phyloP scores from a whole-genome alignment of 306 rosid genomes.

The Cucumis cinereus region DNA sequence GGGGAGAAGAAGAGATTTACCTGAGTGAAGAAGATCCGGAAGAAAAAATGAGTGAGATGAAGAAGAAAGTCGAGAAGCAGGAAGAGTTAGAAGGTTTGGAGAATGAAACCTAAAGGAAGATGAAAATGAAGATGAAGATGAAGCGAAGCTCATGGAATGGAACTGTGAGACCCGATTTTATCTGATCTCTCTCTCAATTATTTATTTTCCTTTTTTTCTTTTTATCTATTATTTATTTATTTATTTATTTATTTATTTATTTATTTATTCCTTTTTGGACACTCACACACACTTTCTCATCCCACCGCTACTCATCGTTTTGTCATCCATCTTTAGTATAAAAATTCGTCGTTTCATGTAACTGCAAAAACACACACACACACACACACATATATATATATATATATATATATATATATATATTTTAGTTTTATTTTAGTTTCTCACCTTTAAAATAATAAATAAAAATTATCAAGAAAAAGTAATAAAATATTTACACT shows the following conservation, averaged over 20 bases:
- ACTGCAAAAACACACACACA: neutral
- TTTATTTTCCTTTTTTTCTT: neutral
- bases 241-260: no score
- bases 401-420: no score
- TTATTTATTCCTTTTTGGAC: neutral
- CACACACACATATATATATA: no score
- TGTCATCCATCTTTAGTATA: neutral
- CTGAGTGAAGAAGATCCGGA: neutral
- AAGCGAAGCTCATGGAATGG: neutral
- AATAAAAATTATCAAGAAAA: no score
- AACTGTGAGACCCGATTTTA: slow-evolving; percentile 5
- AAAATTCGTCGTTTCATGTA: neutral
- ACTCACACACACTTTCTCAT: neutral
- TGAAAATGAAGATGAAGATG: neutral
- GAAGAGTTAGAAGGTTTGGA: neutral
- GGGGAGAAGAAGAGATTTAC: neutral
- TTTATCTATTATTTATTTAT: neutral
- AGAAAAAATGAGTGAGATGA: neutral
- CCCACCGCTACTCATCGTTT: neutral
- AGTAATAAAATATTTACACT: no score
- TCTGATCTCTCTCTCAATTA: neutral
- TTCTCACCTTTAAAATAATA: no score
- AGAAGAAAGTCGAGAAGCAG: neutral
- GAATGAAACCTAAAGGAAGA: neutral
- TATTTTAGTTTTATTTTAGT: no score